Conservation (phyloP, 1,284 basidiomycete species). For the Cryptococcus amylolentus region DNA sequence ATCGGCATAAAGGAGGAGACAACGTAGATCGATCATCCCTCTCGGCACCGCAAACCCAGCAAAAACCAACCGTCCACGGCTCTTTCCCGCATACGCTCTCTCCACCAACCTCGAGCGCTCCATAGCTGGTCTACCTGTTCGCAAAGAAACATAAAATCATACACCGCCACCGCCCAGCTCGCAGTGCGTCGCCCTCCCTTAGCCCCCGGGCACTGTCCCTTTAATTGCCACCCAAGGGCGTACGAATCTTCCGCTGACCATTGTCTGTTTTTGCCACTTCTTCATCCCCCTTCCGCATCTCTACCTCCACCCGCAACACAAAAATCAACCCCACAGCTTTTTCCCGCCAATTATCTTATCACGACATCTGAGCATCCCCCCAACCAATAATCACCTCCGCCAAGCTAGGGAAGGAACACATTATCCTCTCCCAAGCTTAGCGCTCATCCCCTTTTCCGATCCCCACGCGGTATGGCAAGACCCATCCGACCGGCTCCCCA, state of each 20-base stretch:
- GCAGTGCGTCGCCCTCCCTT: background rate
- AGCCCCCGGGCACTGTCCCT: background rate
- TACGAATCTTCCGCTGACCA: background rate
- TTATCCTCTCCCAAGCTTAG: constrained; percentile 3
- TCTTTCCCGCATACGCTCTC: too few relatives aligned
- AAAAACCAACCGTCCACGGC: too few relatives aligned
- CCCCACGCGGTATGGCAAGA: constrained; percentile 17
- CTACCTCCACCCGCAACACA: too few relatives aligned
- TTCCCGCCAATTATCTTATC: background rate
- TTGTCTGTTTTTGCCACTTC: background rate
- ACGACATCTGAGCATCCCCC: too few relatives aligned
- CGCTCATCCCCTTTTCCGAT: background rate
- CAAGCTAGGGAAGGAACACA: constrained; percentile 10
- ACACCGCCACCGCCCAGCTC: too few relatives aligned
- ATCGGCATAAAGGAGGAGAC: background rate
- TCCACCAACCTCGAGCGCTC: too few relatives aligned
- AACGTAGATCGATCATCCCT: constrained; percentile 4
- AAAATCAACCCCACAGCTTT: background rate
- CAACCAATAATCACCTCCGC: background rate
- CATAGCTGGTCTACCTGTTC: too few relatives aligned
- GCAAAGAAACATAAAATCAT: too few relatives aligned
- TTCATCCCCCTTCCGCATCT: background rate
- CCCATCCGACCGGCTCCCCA: constrained; percentile 18
- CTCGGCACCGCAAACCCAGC: too few relatives aligned
- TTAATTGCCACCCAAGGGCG: background rate